phyloP scores from a whole-genome alignment of 768 basidiomycete genomes.

The Clitopilus hobsonii region DNA sequence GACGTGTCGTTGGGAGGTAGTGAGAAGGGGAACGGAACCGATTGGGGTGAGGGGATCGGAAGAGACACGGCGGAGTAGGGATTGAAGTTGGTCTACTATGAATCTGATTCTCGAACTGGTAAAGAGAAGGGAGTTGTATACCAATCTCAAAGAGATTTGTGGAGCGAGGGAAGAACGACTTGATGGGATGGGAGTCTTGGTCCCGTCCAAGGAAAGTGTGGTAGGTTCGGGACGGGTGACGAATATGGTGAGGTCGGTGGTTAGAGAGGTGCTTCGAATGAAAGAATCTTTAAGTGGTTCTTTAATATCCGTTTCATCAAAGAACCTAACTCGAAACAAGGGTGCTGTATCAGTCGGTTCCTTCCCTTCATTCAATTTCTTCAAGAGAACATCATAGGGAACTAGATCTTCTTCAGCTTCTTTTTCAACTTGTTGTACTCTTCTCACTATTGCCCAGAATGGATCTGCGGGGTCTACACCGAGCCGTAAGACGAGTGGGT shows the following conservation, averaged over 20 bases:
- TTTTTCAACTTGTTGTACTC: slow-evolving; percentile 78
- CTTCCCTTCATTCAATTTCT: slow-evolving; percentile 61
- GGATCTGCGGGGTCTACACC: slow-evolving; percentile 81
- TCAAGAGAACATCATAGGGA: slow-evolving; percentile 74
- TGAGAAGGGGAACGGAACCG: slow-evolving; percentile 78
- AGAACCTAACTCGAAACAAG: slow-evolving; percentile 93
- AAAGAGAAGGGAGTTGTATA: slow-evolving; percentile 96
- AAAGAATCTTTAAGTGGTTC: slow-evolving; percentile 50
- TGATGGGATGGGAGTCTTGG: slow-evolving; percentile 29
- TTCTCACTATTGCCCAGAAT: slow-evolving; percentile 83
- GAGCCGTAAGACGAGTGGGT: slow-evolving; percentile 82
- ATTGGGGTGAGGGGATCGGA: slow-evolving; percentile 63
- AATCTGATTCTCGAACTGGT: slow-evolving; percentile 68
- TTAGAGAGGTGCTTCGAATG: slow-evolving; percentile 73
- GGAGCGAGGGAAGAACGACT: slow-evolving; percentile 70
- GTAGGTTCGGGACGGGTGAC: slow-evolving; percentile 74
- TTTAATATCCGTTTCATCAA: slow-evolving; percentile 81
- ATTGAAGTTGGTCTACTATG: slow-evolving; percentile 83
- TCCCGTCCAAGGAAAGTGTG: neutral
- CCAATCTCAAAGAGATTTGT: slow-evolving; percentile 70
- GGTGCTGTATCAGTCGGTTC: slow-evolving; percentile 56
- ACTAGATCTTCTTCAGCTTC: slow-evolving; percentile 80
- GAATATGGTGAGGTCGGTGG: slow-evolving; percentile 92
- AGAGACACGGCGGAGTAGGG: slow-evolving; percentile 68
- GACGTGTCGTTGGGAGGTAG: slow-evolving; percentile 57